Evolutionary conservation across 495 filamentous ascomycete species (phyloP).

Genomic region (Staphylotrichum longicolle): DNA sequence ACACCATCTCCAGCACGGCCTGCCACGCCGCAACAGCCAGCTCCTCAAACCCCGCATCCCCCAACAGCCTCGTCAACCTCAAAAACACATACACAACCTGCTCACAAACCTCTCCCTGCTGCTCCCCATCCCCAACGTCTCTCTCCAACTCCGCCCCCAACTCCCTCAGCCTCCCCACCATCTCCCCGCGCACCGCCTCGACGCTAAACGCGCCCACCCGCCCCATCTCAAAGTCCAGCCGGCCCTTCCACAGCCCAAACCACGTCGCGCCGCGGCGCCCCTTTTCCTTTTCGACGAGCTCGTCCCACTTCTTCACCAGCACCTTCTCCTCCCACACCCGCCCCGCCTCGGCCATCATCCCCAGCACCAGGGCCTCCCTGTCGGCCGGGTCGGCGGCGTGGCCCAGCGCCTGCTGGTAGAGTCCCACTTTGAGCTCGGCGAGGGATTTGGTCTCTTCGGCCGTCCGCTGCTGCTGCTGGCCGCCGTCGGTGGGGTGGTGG

Average conservation of each 20-base stretch:
- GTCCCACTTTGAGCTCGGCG: conserved; percentile 72
- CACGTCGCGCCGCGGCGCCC: conserved; percentile 36
- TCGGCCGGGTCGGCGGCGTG: conserved; percentile 41
- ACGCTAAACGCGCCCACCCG: conserved; percentile 66
- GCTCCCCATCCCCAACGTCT: conserved; percentile 19
- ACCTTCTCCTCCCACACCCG: conserved; percentile 68
- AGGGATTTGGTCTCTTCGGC: conserved; percentile 61
- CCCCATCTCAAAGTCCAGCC: conserved; percentile 73
- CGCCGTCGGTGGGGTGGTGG: conserved; percentile 38
- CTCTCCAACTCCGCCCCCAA: conserved; percentile 41
- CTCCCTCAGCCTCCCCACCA: conserved; percentile 53
- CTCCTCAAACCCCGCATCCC: conserved; percentile 80
- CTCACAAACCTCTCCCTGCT: conserved; percentile 32
- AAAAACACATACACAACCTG: conserved; percentile 72
- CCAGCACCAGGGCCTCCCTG: conserved; percentile 50
- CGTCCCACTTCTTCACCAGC: conserved; percentile 62
- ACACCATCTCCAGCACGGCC: conserved; percentile 69
- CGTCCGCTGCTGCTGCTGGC: not conserved
- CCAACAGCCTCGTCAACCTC: conserved; percentile 67
- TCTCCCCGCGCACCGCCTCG: conserved; percentile 58
- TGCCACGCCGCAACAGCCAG: conserved; percentile 80
- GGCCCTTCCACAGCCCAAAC: conserved; percentile 67
- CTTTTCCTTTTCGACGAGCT: conserved; percentile 49
- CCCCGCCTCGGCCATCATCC: conserved; percentile 67
- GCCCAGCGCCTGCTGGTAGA: conserved; percentile 76